Percentiles rank a stretch among this genome's conserved stretches.
Evolutionary conservation across 176 grass and related monocot species (phyloP).

Genomic region (Musa schizocarpa): DNA sequence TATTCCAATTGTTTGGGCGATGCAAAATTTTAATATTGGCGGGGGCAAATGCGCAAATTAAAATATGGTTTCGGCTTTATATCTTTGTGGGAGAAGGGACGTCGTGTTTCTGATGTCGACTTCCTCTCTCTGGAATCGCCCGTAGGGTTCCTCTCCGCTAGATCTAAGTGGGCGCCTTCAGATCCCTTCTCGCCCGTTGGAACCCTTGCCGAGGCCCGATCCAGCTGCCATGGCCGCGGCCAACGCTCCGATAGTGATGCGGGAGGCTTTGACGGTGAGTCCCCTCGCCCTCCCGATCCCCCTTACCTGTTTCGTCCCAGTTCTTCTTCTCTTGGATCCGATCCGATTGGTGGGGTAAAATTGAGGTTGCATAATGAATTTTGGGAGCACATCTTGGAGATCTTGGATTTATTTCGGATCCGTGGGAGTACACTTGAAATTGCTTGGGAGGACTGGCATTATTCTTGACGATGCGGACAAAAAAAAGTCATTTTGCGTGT

Average conservation of each 20-base stretch:
- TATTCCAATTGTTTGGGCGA: too few species aligned
- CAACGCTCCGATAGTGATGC: constrained; percentile 92
- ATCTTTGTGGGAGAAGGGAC: too few species aligned
- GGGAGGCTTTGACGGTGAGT: constrained; percentile 79
- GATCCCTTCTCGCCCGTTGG: not conserved
- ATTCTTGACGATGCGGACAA: not conserved
- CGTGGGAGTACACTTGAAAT: not conserved
- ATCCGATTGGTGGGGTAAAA: not conserved
- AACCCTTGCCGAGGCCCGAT: constrained; percentile 13
- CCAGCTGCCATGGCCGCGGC: constrained; percentile 81
- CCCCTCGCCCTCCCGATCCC: not conserved
- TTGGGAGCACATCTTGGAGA: not conserved
- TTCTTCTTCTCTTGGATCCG: not conserved
- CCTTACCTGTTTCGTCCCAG: constrained; percentile 4
- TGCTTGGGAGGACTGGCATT: not conserved
- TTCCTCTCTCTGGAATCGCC: not conserved
- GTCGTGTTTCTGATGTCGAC: not conserved
- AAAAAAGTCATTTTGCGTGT: not conserved
- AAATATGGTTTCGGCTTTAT: too few species aligned
- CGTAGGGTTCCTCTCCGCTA: not conserved
- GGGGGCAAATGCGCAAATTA: too few species aligned
- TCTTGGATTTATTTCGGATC: not conserved
- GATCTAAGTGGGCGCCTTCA: not conserved
- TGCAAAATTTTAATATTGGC: too few species aligned
- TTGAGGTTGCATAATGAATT: not conserved